Conservation (phyloP, 2,329 filamentous ascomycete species). For the Colletotrichum tanaceti region DNA sequence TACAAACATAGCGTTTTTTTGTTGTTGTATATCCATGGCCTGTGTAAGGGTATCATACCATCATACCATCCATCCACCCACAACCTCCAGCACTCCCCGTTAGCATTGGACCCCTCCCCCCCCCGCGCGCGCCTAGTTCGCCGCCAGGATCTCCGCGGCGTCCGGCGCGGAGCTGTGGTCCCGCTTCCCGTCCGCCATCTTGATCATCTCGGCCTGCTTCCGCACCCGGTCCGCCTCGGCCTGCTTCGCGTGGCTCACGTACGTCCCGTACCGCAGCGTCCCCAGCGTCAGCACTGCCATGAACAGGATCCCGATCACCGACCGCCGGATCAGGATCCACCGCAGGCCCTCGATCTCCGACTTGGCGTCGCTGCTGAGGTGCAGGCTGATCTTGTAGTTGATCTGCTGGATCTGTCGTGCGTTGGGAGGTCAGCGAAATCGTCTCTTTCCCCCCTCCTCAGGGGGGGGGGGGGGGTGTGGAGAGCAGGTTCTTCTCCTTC, state of each 20-base stretch:
- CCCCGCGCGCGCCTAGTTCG: conserved; percentile 54
- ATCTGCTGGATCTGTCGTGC: conserved; percentile 81
- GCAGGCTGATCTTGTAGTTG: conserved; percentile 95
- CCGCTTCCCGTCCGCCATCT: conserved; percentile 57
- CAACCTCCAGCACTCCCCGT: neutral
- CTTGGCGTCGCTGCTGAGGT: conserved; percentile 88
- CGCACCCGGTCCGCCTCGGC: conserved; percentile 58
- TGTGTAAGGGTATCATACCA: too few relatives aligned
- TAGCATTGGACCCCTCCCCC: neutral
- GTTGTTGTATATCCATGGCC: too few relatives aligned
- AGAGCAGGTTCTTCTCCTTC: too few relatives aligned
- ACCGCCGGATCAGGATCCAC: conserved; percentile 80
- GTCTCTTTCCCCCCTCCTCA: neutral
- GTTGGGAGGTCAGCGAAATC: conserved; percentile 35
- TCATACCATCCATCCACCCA: too few relatives aligned
- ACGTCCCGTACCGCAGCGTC: conserved; percentile 70
- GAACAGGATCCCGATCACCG: conserved; percentile 73
- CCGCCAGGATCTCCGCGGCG: conserved; percentile 68
- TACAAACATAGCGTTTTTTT: too few relatives aligned
- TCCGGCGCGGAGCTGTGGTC: conserved; percentile 62
- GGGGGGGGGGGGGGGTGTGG: too few relatives aligned
- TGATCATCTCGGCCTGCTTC: conserved; percentile 57
- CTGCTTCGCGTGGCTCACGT: conserved; percentile 62
- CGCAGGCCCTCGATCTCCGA: conserved; percentile 91
- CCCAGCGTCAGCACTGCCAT: conserved; percentile 72